Evolutionary conservation across 1,284 basidiomycete species (phyloP).

Genomic region (Trichosporon sp.): DNA sequence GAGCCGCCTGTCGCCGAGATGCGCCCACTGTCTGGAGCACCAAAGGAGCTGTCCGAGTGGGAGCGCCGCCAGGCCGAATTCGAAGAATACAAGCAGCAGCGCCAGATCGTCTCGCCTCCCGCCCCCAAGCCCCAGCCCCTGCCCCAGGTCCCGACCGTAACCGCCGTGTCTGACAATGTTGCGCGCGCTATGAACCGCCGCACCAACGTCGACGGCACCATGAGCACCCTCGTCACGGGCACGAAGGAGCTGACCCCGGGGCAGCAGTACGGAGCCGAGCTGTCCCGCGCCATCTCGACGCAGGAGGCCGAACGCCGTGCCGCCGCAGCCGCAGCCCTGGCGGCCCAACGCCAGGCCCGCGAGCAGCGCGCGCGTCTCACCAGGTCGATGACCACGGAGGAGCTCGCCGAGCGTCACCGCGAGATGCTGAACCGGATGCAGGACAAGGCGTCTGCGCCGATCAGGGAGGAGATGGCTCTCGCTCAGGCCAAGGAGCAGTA

Average conservation of each 20-base stretch:
- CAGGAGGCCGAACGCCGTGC: constrained; percentile 19
- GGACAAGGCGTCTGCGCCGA: constrained; percentile 45
- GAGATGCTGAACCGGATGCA: constrained; percentile 50
- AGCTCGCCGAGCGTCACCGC: constrained; percentile 53
- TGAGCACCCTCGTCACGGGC: constrained; percentile 16
- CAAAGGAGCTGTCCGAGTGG: constrained; percentile 4
- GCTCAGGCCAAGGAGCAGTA: constrained; percentile 30
- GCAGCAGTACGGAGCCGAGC: constrained; percentile 29
- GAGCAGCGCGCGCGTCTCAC: constrained; percentile 12
- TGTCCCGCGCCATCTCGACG: constrained; percentile 23
- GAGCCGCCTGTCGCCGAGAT: constrained; percentile 10
- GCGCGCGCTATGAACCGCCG: constrained; percentile 24
- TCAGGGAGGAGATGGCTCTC: constrained; percentile 44
- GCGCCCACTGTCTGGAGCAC: background rate
- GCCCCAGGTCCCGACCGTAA: background rate
- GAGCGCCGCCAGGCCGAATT: constrained; percentile 37
- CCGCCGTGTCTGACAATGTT: constrained; percentile 28
- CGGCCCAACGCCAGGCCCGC: constrained; percentile 23
- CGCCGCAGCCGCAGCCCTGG: constrained; percentile 20
- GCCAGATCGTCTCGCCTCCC: constrained; percentile 46
- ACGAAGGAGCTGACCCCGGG: constrained; percentile 14
- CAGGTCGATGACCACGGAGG: constrained; percentile 51
- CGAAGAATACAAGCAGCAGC: constrained; percentile 46
- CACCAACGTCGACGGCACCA: constrained; percentile 8
- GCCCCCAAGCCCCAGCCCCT: constrained; percentile 8